Conservation (phyloP, 1,139 yeast species). For the Diutina catenulata region DNA sequence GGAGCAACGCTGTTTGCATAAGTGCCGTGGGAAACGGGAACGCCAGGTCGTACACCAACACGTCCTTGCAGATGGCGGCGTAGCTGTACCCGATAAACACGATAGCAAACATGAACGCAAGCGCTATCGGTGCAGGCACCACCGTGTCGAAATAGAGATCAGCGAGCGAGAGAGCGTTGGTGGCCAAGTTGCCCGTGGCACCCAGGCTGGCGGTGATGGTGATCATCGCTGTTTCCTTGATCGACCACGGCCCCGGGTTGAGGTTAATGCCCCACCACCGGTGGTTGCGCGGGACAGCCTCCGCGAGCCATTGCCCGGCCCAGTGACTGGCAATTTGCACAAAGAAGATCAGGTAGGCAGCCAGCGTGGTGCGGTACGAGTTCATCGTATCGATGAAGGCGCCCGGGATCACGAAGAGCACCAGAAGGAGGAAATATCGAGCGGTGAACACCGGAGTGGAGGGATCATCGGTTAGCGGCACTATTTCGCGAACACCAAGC, state of each 20-base stretch:
- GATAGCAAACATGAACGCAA: conserved; percentile 32
- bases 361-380: conserved; percentile 34
- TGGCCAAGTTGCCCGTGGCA: conserved; percentile 35
- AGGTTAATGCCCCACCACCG: conserved; percentile 9
- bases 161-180: conserved; percentile 29
- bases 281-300: conserved; percentile 8
- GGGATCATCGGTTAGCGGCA: conserved; percentile 24
- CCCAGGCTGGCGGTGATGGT: conserved; percentile 35
- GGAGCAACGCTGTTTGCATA: conserved; percentile 34
- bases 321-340: conserved; percentile 34
- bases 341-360: conserved; percentile 33
- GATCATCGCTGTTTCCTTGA: conserved; percentile 31
- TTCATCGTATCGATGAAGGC: conserved; percentile 38
- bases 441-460: conserved; percentile 27
- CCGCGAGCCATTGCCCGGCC: conserved; percentile 24
- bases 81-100: conserved; percentile 37
- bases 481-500: conserved; percentile 11
- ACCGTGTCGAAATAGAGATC: conserved; percentile 24
- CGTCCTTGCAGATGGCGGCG: conserved; percentile 31
- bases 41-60: conserved; percentile 30
- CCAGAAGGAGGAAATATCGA: conserved; percentile 25
- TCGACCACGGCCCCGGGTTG: conserved; percentile 38
- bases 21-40: conserved; percentile 35
- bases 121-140: conserved; percentile 19
- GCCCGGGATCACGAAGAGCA: conserved; percentile 32